These are phyloP conservation scores for Fremontodendron californicum DNA, from an alignment of 345 rosid genomes.

Conservation along the genomic window DNA sequence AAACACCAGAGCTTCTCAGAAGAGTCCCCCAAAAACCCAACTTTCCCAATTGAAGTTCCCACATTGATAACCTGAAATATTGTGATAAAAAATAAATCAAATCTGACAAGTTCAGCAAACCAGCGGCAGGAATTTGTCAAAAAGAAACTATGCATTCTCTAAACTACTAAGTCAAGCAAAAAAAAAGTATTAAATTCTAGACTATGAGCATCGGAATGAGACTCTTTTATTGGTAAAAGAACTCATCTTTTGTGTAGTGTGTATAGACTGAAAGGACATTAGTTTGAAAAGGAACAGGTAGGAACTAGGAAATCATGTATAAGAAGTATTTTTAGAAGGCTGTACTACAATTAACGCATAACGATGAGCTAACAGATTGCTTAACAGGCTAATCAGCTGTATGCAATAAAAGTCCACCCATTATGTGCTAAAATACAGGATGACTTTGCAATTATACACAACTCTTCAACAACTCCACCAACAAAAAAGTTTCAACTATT, in stretches of 20 bases:
- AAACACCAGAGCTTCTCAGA: slow-evolving; percentile 84
- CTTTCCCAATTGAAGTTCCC: slow-evolving; percentile 82
- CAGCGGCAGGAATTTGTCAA: not conserved
- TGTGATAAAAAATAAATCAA: slow-evolving; percentile 1
- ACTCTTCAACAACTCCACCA: not conserved
- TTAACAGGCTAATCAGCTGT: not conserved
- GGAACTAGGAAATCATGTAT: not conserved
- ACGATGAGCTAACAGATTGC: not conserved
- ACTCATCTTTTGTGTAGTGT: not conserved
- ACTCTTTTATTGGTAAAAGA: not conserved
- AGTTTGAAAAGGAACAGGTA: not conserved
- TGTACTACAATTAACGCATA: not conserved
- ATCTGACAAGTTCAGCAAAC: not conserved
- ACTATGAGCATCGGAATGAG: too few relatives aligned
- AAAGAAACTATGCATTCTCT: not conserved
- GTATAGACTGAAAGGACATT: not conserved
- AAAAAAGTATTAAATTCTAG: not conserved
- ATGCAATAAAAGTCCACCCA: not conserved
- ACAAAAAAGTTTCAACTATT: not conserved
- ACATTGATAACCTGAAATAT: slow-evolving; percentile 72
- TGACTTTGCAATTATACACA: not conserved
- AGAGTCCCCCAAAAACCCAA: slow-evolving; percentile 69
- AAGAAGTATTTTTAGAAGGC: not conserved
- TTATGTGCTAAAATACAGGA: not conserved
- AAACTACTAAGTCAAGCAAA: not conserved